A percentile compares a stretch with the other conserved stretches of the same genome.
Evolutionary conservation across 352 stramenopile species (phyloP).

Genomic region (Blastocystis sp.): DNA sequence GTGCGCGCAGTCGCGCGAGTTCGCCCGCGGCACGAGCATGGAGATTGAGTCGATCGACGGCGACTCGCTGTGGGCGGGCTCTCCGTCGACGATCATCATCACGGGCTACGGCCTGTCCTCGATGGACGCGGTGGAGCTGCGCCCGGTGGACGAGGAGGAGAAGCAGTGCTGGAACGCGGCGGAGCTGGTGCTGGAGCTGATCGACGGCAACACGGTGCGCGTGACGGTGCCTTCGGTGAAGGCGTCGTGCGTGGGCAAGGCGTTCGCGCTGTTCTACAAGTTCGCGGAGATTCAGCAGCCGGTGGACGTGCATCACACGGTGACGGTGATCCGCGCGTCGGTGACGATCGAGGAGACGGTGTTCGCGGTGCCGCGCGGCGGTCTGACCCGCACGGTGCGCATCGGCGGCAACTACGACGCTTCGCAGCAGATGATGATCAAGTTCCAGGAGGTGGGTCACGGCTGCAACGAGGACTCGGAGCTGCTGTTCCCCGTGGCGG

Average conservation of each 20-base stretch:
- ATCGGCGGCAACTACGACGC: neutral
- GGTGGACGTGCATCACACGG: neutral
- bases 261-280: slow-evolving; percentile 46
- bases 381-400: neutral
- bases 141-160: neutral
- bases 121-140: slow-evolving; percentile 8
- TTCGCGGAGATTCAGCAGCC: neutral
- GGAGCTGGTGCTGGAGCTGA: slow-evolving; percentile 2
- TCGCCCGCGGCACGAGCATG: slow-evolving; percentile 10
- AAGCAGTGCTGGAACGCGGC: neutral
- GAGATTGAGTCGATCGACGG: slow-evolving; percentile 35
- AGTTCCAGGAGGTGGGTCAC: slow-evolving; percentile 2
- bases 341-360: slow-evolving; percentile 4
- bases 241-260: slow-evolving; percentile 10
- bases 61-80: slow-evolving; percentile 1
- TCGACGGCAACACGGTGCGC: slow-evolving; percentile 40
- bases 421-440: neutral
- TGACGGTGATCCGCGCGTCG: slow-evolving; percentile 19
- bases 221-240: slow-evolving; percentile 13
- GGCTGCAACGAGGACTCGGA: neutral
- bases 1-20: slow-evolving; percentile 2
- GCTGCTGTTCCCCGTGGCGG: neutral
- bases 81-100: neutral
- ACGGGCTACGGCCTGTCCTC: slow-evolving; percentile 44
- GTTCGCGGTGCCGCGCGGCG: slow-evolving; percentile 49